Evolutionary conservation across 306 rosid genomes (phyloP), one percentile per base, ranked within the genome.

Genomic region (Quercus berberidifolia): DNA sequence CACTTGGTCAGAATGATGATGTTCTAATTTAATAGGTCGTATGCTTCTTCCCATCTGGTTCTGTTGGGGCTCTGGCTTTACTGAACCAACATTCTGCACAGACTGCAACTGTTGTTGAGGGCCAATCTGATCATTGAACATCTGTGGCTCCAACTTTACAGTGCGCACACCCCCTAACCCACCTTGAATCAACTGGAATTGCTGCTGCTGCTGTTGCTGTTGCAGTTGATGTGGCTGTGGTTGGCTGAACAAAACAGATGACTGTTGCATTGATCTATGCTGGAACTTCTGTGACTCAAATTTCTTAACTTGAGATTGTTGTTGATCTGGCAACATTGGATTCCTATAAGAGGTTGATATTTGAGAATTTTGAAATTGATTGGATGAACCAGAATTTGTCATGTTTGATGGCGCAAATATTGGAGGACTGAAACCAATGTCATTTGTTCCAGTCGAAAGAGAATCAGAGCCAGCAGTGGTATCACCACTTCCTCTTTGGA

Each of bases 61-160:
- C 81, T 89, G 97, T 28, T 88, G 98, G 1, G 92, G 91, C 76
- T 94, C 98, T 89, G 91, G 69, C 76, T 94, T 94, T 25, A 92
- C 98, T 1, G 94, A 41, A 82, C 89, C 80, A 68, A 83, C 89
- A 82, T 78, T 86, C 85, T 93, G 86, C 86, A 88, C 52, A 14
- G 97, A 77, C 49, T 92, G 96, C 87, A 94, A 77, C 41, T 89
- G 92, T 69, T 88, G 94, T 41, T 76, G 90, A 28, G 38, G 55
- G 86, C 70, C 87, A 87, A 80, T 79, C 81, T 89, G 98, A 84
- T 94, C 97, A 13, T 79, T 89, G 63, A 79, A 81, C 76, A 83
- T 84, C 74, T 89, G 97, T 73, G 97, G 93, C 86, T 94, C 98
- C 78, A 94, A 79, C 86, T 94, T 94, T 46, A 94, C 97, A 1